phyloP scores from a whole-genome alignment of 2,329 filamentous ascomycete genomes.

The Ramularia collo-cygni region DNA sequence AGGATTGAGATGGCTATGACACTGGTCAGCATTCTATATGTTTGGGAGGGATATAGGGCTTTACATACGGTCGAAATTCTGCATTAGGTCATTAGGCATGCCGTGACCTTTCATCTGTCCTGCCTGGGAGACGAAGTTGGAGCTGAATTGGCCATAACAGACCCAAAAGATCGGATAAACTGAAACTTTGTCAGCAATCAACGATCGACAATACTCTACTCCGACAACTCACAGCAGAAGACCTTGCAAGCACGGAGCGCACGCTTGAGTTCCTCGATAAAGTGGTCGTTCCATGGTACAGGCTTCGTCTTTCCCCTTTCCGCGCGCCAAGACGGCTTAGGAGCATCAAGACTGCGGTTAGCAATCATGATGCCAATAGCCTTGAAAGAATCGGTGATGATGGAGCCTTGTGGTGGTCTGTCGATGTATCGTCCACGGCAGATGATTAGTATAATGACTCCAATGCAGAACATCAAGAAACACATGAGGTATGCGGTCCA shows the following conservation, averaged over 20 bases:
- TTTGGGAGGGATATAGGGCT: no score
- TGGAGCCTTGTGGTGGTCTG: slow-evolving; percentile 52
- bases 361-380: slow-evolving; percentile 51
- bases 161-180: slow-evolving; percentile 43
- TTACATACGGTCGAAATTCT: slow-evolving; percentile 45
- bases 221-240: slow-evolving; percentile 39
- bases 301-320: slow-evolving; percentile 41
- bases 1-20: slow-evolving; percentile 40
- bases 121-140: slow-evolving; percentile 44
- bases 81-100: slow-evolving; percentile 44
- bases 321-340: slow-evolving; percentile 60
- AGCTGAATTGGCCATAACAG: slow-evolving; percentile 33
- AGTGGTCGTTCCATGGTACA: slow-evolving; percentile 60
- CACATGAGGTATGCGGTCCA: slow-evolving; percentile 58
- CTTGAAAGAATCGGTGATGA: slow-evolving; percentile 61
- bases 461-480: slow-evolving; percentile 57
- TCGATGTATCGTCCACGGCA: slow-evolving; percentile 33
- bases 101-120: slow-evolving; percentile 41
- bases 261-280: slow-evolving; percentile 65
- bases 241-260: slow-evolving; percentile 61
- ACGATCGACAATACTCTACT: background rate
- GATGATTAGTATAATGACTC: slow-evolving; percentile 48
- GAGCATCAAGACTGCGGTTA: slow-evolving; percentile 50
- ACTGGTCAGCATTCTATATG: no score
- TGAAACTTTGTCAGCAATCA: background rate